Evolutionary conservation across 192 early-diverging fungal genomes (phyloP).

Genomic region (Podila minutissima): DNA sequence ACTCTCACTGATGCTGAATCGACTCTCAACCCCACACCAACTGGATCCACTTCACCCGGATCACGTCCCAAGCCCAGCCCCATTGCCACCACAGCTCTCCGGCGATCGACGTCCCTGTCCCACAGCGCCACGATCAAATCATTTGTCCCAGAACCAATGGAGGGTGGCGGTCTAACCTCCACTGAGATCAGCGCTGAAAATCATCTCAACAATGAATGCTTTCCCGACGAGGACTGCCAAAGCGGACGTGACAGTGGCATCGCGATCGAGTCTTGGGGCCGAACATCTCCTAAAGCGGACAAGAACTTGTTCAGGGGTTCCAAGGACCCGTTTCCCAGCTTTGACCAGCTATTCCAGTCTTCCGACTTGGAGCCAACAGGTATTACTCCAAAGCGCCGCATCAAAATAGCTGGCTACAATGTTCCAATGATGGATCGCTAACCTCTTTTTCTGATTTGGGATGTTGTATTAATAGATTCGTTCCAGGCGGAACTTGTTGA

Average conservation of each 20-base stretch:
- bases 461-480: not conserved
- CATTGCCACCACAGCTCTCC: slow-evolving; percentile 9
- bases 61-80: slow-evolving; percentile 8
- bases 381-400: not conserved
- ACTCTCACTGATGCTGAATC: too few species aligned
- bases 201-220: not conserved
- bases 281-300: not conserved
- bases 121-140: not conserved
- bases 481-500: not conserved
- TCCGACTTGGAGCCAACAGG: not conserved
- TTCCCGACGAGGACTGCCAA: not conserved
- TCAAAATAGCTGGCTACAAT: not conserved
- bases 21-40: too few species aligned
- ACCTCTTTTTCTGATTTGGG: not conserved
- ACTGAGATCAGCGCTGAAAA: not conserved
- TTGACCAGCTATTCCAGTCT: slow-evolving; percentile 22
- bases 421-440: not conserved
- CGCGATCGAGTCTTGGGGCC: slow-evolving; percentile 23
- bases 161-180: not conserved
- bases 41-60: not conserved
- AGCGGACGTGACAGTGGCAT: slow-evolving; percentile 32
- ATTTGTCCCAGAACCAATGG: not conserved
- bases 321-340: slow-evolving; percentile 6
- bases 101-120: not conserved
- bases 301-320: not conserved